Percentiles rank a stretch among this genome's conserved stretches.
These are phyloP conservation scores for Oryza punctata DNA, from an alignment of 176 grass and related monocot genomes.

Conservation along the genomic window DNA sequence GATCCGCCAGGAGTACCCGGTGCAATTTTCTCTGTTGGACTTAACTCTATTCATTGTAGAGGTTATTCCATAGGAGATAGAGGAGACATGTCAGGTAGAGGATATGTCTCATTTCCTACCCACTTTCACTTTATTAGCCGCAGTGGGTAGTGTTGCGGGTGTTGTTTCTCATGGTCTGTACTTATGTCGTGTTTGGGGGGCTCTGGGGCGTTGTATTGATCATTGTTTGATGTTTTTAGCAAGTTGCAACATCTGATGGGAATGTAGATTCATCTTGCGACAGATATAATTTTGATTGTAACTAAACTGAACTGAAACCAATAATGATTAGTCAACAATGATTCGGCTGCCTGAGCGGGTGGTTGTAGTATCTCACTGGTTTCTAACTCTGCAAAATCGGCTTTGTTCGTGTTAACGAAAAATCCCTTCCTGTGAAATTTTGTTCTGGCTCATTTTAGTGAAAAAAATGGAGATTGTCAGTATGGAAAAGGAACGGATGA, in stretches of 20 bases:
- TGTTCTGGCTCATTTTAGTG: background rate
- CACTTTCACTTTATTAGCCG: conserved; percentile 33
- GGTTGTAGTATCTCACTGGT: background rate
- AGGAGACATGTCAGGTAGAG: conserved; percentile 3
- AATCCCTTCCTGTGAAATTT: background rate
- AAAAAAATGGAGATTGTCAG: background rate
- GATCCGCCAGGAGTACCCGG: conserved; percentile 7
- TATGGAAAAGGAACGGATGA: too few species aligned
- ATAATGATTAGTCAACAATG: conserved; percentile 31
- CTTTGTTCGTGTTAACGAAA: background rate
- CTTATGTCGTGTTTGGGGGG: background rate
- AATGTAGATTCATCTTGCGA: background rate
- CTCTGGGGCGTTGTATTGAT: conserved; percentile 15
- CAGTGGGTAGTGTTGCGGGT: conserved; percentile 31
- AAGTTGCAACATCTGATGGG: conserved; percentile 24
- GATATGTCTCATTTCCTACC: conserved; percentile 36
- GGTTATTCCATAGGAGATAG: conserved; percentile 2
- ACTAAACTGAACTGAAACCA: conserved; percentile 30
- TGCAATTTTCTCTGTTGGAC: background rate
- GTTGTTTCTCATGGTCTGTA: background rate
- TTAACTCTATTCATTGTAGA: conserved; percentile 2
- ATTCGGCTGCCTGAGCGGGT: background rate
- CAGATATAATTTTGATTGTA: conserved; percentile 39
- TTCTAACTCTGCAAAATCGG: background rate
- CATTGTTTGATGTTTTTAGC: background rate